phyloP scores from a whole-genome alignment of 331 rosid species.

The Stylosanthes scabra region DNA sequence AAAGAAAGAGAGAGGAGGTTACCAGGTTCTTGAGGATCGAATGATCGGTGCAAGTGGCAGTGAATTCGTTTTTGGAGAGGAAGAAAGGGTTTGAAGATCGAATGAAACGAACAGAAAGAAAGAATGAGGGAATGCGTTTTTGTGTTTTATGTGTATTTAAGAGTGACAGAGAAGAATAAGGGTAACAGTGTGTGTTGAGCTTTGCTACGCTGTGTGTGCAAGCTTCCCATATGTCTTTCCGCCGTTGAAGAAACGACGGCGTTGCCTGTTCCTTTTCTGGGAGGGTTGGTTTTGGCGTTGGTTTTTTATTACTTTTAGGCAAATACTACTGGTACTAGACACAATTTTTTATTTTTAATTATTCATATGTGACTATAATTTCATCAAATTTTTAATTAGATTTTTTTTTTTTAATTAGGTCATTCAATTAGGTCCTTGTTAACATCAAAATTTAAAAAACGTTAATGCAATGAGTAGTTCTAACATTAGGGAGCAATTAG shows the following conservation, averaged over 20 bases:
- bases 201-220: neutral
- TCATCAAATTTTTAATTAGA: too few species aligned
- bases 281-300: too few species aligned
- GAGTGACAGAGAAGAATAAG: neutral
- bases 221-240: neutral
- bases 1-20: neutral
- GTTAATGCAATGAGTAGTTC: too few species aligned
- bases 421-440: too few species aligned
- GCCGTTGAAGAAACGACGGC: conserved; percentile 2
- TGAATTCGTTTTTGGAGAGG: conserved; percentile 17
- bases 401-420: too few species aligned
- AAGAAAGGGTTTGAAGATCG: neutral
- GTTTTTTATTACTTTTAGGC: too few species aligned
- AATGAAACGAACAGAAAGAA: conserved; percentile 14
- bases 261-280: neutral
- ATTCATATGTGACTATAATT: too few species aligned
- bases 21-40: conserved; percentile 32
- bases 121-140: neutral
- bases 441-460: too few species aligned
- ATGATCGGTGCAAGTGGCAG: neutral
- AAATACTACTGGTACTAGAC: too few species aligned
- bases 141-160: too few species aligned
- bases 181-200: neutral
- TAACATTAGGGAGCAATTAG: too few species aligned
- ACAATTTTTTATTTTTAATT: too few species aligned